A percentile compares a stretch with the other conserved stretches of the same genome.
phyloP scores from a whole-genome alignment of 1,139 yeast genomes.

The Ogataea hybrid region DNA sequence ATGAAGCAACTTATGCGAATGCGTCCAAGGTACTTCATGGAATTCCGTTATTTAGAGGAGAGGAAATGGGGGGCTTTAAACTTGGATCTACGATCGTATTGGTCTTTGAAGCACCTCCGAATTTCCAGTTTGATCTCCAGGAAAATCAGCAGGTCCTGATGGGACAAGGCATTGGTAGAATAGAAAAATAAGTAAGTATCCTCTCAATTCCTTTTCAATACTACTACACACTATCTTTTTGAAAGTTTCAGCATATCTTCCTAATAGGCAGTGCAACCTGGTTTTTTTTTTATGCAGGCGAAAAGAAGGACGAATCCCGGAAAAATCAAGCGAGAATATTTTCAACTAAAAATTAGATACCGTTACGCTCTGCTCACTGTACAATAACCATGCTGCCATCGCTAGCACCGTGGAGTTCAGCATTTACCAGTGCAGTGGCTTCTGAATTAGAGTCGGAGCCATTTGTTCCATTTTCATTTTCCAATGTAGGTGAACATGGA shows the following conservation, averaged over 20 bases:
- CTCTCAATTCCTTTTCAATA: no score
- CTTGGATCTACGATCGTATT: constrained; percentile 94
- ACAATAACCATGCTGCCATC: constrained; percentile 35
- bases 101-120: constrained; percentile 90
- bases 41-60: constrained; percentile 84
- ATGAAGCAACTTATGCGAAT: constrained; percentile 87
- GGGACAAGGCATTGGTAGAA: constrained; percentile 76
- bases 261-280: not conserved
- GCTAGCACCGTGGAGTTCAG: constrained; percentile 67
- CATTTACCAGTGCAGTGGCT: constrained; percentile 49
- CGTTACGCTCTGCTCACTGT: not conserved
- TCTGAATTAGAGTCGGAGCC: constrained; percentile 42
- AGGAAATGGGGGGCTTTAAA: constrained; percentile 96
- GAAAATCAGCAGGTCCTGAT: constrained; percentile 77
- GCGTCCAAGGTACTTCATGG: constrained; percentile 85
- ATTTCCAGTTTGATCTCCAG: constrained; percentile 66
- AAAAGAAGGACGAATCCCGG: not conserved
- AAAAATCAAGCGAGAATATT: constrained; percentile 1
- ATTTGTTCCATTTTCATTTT: constrained; percentile 62
- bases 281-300: not conserved
- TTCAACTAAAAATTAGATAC: not conserved
- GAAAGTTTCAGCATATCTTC: no score
- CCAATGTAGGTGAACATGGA: constrained; percentile 60
- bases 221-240: not conserved
- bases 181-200: not conserved